Percentiles rank a stretch among this genome's conserved stretches.
phyloP scores from a whole-genome alignment of 345 rosid species.

The Pistacia integerrima region DNA sequence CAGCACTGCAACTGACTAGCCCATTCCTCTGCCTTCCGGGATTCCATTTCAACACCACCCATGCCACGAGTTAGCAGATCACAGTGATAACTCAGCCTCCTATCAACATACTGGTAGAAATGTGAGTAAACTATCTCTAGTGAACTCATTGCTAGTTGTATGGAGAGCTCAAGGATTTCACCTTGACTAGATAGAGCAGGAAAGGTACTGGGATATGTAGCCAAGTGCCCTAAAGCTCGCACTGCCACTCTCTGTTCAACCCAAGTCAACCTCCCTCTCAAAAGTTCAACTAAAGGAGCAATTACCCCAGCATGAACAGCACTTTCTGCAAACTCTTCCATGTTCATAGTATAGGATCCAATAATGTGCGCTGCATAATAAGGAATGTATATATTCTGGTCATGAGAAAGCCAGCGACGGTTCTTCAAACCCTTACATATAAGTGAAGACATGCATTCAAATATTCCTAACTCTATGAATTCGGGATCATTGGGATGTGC shows the following conservation, averaged over 20 bases:
- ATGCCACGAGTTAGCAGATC: constrained; percentile 98
- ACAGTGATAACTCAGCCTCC: constrained; percentile 87
- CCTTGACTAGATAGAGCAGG: constrained; percentile 74
- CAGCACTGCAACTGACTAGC: constrained; percentile 99
- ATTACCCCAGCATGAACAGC: constrained; percentile 87
- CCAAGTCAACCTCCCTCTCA: constrained; percentile 97
- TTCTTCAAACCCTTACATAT: constrained; percentile 98
- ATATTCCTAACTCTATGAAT: constrained; percentile 92
- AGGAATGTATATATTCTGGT: constrained; percentile 96
- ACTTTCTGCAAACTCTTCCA: constrained; percentile 94
- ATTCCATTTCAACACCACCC: constrained; percentile 99
- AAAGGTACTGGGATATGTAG: constrained; percentile 87
- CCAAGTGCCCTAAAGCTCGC: constrained; percentile 93
- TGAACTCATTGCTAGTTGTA: constrained; percentile 91
- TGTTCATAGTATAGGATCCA: constrained; percentile 98
- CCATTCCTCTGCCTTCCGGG: constrained; percentile 99
- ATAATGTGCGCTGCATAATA: constrained; percentile 98
- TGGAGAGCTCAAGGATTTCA: constrained; percentile 90
- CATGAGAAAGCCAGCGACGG: constrained; percentile 93
- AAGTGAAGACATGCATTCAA: constrained; percentile 94
- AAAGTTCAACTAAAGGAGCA: constrained; percentile 86
- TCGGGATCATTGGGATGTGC: constrained; percentile 99
- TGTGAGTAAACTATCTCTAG: constrained; percentile 95
- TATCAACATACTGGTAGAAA: constrained; percentile 83
- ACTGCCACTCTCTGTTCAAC: constrained; percentile 98